phyloP scores from a whole-genome alignment of 2,329 filamentous ascomycete species.

The Botryotinia globosa region DNA sequence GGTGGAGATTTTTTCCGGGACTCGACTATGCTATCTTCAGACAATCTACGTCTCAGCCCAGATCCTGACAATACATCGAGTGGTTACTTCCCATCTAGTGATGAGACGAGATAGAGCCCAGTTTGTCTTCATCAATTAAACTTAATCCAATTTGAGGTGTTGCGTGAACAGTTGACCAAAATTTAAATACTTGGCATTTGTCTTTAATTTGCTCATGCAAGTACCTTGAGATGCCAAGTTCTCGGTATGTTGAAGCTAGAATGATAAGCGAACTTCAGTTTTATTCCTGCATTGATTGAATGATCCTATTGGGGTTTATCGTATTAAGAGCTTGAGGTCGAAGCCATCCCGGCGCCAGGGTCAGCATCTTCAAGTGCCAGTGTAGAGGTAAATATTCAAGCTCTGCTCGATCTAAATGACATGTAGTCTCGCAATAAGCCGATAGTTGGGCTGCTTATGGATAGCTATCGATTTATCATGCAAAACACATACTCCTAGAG shows the following conservation, averaged over 20 bases:
- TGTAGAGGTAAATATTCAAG: not conserved
- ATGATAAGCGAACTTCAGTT: not conserved
- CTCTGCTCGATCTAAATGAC: not conserved
- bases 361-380: not conserved
- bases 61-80: not conserved
- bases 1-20: not conserved
- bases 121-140: not conserved
- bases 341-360: not conserved
- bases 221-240: not conserved
- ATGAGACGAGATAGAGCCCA: not conserved
- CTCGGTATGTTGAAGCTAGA: not conserved
- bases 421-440: not conserved
- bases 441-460: not conserved
- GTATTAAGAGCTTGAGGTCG: not conserved
- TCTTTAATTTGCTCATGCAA: not conserved
- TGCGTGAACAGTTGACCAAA: not conserved
- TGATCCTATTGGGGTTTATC: not conserved
- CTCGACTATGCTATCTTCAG: not conserved
- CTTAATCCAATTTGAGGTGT: not conserved
- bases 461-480: not conserved
- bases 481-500: not conserved
- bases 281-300: not conserved
- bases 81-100: not conserved
- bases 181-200: not conserved
- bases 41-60: not conserved